phyloP scores from a whole-genome alignment of 2,329 filamentous ascomycete genomes.

The Grosmannia penicillata region DNA sequence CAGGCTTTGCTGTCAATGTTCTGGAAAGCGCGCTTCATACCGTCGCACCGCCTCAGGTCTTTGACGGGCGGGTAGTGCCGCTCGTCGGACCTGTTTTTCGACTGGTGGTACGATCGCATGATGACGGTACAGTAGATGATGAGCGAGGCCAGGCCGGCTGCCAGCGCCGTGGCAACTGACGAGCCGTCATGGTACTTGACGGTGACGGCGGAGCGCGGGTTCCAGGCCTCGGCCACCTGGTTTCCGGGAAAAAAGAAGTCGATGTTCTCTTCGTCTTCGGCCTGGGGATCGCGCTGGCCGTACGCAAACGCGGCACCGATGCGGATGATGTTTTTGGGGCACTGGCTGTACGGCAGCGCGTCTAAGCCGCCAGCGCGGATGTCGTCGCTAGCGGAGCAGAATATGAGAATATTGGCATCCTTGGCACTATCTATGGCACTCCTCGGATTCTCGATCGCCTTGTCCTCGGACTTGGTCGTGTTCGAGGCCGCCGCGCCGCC shows the following conservation, averaged over 20 bases:
- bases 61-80: not conserved
- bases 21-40: constrained; percentile 12
- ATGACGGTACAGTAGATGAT: constrained; percentile 15
- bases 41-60: constrained; percentile 10
- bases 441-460: constrained; percentile 12
- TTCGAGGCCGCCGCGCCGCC: constrained; percentile 1
- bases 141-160: constrained; percentile 15
- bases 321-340: constrained; percentile 10
- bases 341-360: constrained; percentile 8
- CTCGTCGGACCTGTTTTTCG: constrained; percentile 4
- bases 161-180: constrained; percentile 16
- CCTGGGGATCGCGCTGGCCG: constrained; percentile 10
- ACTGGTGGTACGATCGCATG: constrained; percentile 2
- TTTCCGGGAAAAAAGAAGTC: constrained; percentile 18
- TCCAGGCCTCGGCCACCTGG: constrained; percentile 11
- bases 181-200: constrained; percentile 8
- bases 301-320: constrained; percentile 15
- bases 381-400: constrained; percentile 21
- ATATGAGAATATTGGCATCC: constrained; percentile 19
- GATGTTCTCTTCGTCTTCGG: constrained; percentile 12
- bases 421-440: constrained; percentile 14
- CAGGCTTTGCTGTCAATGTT: constrained; percentile 9
- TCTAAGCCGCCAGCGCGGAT: constrained; percentile 9
- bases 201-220: not conserved
- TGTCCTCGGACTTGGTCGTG: constrained; percentile 10